phyloP scores from a whole-genome alignment of 768 basidiomycete genomes.

The Podaxis carcinomalis region DNA sequence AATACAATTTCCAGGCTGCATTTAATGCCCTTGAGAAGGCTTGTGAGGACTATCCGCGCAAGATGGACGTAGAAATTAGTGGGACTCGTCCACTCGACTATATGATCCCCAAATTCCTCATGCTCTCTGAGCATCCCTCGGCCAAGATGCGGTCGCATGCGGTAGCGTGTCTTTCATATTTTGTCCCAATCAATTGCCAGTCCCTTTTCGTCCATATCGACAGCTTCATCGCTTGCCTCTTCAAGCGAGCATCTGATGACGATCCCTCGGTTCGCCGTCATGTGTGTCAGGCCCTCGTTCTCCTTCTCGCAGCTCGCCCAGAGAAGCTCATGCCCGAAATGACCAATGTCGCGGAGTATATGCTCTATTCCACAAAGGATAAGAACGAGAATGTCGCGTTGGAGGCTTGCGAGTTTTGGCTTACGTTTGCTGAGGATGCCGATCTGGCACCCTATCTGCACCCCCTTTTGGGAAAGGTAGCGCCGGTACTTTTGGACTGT shows the following conservation, averaged over 20 bases:
- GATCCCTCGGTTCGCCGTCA: slow-evolving; percentile 91
- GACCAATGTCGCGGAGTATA: slow-evolving; percentile 93
- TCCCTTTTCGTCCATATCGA: slow-evolving; percentile 91
- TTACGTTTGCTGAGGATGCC: slow-evolving; percentile 95
- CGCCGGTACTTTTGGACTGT: slow-evolving; percentile 91
- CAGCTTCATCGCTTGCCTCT: slow-evolving; percentile 86
- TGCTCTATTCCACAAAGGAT: slow-evolving; percentile 98
- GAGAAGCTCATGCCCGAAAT: slow-evolving; percentile 98
- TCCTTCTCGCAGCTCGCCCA: slow-evolving; percentile 88
- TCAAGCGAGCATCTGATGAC: slow-evolving; percentile 93
- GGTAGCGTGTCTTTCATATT: slow-evolving; percentile 91
- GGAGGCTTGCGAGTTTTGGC: slow-evolving; percentile 99
- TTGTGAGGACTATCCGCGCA: slow-evolving; percentile 94
- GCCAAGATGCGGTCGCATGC: slow-evolving; percentile 92
- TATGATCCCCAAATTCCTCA: slow-evolving; percentile 94
- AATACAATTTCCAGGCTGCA: slow-evolving; percentile 53
- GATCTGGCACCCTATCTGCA: slow-evolving; percentile 81
- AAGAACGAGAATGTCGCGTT: slow-evolving; percentile 94
- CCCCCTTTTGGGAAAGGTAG: slow-evolving; percentile 86
- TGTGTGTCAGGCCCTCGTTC: slow-evolving; percentile 93
- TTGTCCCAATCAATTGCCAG: slow-evolving; percentile 82
- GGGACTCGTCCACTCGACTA: slow-evolving; percentile 92
- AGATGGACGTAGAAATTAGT: slow-evolving; percentile 90
- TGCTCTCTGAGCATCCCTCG: slow-evolving; percentile 78
- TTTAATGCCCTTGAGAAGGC: slow-evolving; percentile 94